Evolutionary conservation across 805 yeast genomes (phyloP), one percentile per base, ranked within the genome.

Genomic region (Hemisphaericaspora nanyangensis): DNA sequence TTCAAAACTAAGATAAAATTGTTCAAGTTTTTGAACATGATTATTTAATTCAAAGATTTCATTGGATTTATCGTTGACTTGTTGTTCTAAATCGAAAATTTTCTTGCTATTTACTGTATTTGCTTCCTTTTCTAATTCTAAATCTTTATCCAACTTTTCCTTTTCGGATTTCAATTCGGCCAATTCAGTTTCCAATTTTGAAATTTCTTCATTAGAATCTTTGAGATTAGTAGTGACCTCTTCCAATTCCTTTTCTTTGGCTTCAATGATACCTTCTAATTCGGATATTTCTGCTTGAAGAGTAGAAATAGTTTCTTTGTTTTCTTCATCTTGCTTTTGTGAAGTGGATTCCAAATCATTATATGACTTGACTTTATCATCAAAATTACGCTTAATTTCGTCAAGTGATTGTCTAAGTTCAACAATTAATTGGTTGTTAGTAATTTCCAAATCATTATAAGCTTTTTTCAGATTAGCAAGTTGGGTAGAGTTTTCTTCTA

Each of bases 101-200:
- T 13, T 27, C 12, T 36, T 22, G 6, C 13, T n/a, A 24, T 31
- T 26, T 27, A 25, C 38, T 12, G 26, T 12, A 18, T 31, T 28
- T 1, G 18, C 7, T 18, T 29, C n/a, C 17, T 39, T 39, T 24
- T 37, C 37, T 7, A 13, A 34, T 12, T 16, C 29, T 13, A 39
- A 28, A 26, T 43, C 35, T 11, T 31, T 24, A 17, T 41, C 10
- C n/a, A 43, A 30, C 12, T 35, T 20, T 19, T 27, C 22, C 16
- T 38, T 29, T n/a, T 36, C 29, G 20, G 19, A 6, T 26, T 32
- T 30, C 25, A 39, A 36, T n/a, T 36, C 27, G 5, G 16, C 34
- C 11, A 31, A 16, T 28, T 37, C 34, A 13, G 16, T 22, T 30
- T 38, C 46, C 26, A 42, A 35, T 27, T 34, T 20, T 5, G 32